Evolutionary conservation across 192 early-diverging fungal genomes (phyloP), one percentile per base, ranked within the genome.

Genomic region (Spizellomyces punctatus): DNA sequence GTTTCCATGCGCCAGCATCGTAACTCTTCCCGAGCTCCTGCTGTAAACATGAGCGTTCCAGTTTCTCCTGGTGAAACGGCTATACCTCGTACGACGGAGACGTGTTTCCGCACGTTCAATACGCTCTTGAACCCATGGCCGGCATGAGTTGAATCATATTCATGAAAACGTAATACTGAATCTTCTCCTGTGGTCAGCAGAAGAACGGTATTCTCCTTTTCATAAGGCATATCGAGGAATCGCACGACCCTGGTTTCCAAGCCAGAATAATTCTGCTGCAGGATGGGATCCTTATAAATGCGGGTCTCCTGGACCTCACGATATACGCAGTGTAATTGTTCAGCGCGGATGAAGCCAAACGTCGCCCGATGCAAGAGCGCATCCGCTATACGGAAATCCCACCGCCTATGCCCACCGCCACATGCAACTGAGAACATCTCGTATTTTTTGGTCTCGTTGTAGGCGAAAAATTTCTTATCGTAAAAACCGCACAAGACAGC

Each of bases 371-470:
- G 76, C 46, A 90, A 41, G 9, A 73, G 72, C 19, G 73, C 75
- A 66, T 86, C 83, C 17, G 80, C 63, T 3, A 79, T 80, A 0
- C 72, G 56, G 50, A 94, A 85, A 44, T 89, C 86, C 93, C 93
- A 95, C 17, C 77, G 77, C 36, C 91, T 79, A 66, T 89, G 82
- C 5, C 86, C 91, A 50, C 90, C 92, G 43, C 92, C 92, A 76
- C 93, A 93, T 0, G 76, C 83, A 16, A 93, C 78, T 3, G 90
- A 88, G 44, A 90, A 78, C 71, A 91, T 79, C 75, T 91, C 84
- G 69, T 83, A 88, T 12, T 87, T 81, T 66, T 88, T 88, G 6
- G 78, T 78, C 58, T 88, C 84, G 67, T 95, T 93, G 57, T 86
- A 82, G 0, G 92, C 81, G 66, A 91, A 91, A 49, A 93, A 82